Evolutionary conservation across 2,329 filamentous ascomycete genomes (phyloP), one percentile per base, ranked within the genome.

Genomic region (Stagonosporopsis tanaceti): DNA sequence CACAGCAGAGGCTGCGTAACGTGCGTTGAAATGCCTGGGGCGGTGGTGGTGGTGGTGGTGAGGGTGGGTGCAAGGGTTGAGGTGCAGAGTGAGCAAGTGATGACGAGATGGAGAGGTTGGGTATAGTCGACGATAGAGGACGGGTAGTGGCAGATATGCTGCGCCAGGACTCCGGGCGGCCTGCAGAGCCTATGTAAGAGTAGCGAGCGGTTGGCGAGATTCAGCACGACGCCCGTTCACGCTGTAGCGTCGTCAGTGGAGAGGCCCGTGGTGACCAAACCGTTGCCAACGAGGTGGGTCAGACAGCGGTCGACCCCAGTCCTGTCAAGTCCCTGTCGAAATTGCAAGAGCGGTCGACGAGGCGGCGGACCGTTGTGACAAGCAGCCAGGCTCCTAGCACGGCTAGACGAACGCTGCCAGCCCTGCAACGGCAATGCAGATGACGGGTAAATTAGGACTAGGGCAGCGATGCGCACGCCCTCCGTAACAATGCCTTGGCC

Each of bases 381-480:
- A 67, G 62, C 71, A 67, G 71, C 69, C 66, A 67, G 56, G 47
- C 60, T 56, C 71, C 68, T 47, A 68, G 63, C 63, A 47, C 55
- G 66, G 71, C 63, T 73, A 73, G 71, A 53, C 55, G 61, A 59
- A 57, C 58, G 62, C 67, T 66, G 65, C 61, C 66, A 69, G 67
- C 68, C 70, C 72, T 69, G 71, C 67, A 77, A 77, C 74, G 75
- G 75, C 66, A 75, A 71, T 76, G 75, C 74, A 77, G 74, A 73
- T 72, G 70, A 68, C 63, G 66, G 63, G 57, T 70, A 47, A 66
- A 64, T 62, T 61, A 44, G 65, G 69, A 58, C 67, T 71, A 69
- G 70, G 54, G 63, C 56, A 46, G 59, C 57, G 69, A 71, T 72
- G 71, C 60, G 70, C 71, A 74, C 68, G 67, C 68, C 68, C 64